A percentile compares a stretch with the other conserved stretches of the same genome.
These are phyloP conservation scores for Penicillium brevicompactum DNA, from an alignment of 2,329 filamentous ascomycete genomes.

Conservation along the genomic window DNA sequence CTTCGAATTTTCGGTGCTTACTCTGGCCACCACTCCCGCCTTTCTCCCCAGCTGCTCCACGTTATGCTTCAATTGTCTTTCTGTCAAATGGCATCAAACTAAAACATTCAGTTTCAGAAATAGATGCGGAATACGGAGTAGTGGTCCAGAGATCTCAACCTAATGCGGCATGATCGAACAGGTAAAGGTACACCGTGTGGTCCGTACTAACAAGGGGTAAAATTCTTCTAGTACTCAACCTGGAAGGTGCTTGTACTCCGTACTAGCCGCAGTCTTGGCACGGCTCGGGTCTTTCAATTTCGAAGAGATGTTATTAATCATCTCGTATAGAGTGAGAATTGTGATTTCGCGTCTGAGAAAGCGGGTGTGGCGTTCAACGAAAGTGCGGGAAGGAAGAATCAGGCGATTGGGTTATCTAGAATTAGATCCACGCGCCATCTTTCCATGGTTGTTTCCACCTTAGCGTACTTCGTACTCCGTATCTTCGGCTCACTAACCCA, in stretches of 20 bases:
- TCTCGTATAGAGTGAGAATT: slow-evolving; percentile 3
- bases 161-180: background rate
- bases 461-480: background rate
- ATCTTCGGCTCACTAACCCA: background rate
- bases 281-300: background rate
- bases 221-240: too few relatives aligned
- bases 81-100: too few relatives aligned
- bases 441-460: background rate
- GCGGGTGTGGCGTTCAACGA: slow-evolving; percentile 18
- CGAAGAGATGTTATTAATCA: background rate
- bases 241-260: background rate
- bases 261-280: slow-evolving; percentile 13
- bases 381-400: slow-evolving; percentile 8
- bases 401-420: slow-evolving; percentile 16
- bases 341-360: background rate
- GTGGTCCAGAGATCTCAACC: background rate
- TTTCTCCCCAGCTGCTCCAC: too few relatives aligned
- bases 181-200: background rate
- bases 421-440: slow-evolving; percentile 2
- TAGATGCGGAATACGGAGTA: too few relatives aligned
- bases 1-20: too few relatives aligned
- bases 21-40: too few relatives aligned
- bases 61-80: too few relatives aligned
- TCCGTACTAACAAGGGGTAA: background rate
- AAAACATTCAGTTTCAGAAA: too few relatives aligned